phyloP scores from a whole-genome alignment of 768 basidiomycete genomes.

The Amanita jacksonii region DNA sequence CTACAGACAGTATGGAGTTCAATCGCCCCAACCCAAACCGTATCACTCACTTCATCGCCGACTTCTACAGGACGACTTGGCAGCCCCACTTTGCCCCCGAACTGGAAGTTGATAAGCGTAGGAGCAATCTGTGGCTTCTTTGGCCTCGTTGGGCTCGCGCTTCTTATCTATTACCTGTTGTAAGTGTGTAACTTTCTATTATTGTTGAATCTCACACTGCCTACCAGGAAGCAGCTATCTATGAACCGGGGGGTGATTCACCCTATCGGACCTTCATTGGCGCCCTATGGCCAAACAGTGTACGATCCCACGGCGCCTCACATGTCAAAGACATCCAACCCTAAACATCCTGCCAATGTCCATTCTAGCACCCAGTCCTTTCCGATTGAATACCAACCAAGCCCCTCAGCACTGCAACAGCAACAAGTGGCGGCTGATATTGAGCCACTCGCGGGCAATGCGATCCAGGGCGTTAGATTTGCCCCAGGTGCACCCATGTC shows the following conservation, averaged over 20 bases:
- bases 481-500: no score
- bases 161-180: conserved; percentile 19
- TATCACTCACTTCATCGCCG: no score
- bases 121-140: conserved; percentile 19
- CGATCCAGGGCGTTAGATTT: neutral
- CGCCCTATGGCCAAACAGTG: conserved; percentile 47
- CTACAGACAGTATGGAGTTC: no score
- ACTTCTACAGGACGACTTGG: no score
- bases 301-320: conserved; percentile 24
- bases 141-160: conserved; percentile 15
- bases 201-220: no score
- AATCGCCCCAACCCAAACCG: no score
- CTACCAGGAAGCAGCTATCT: no score
- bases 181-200: conserved; percentile 10
- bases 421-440: neutral
- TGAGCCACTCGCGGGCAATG: neutral
- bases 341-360: conserved; percentile 14
- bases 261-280: conserved; percentile 8
- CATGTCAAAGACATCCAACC: conserved; percentile 25
- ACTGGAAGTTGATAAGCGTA: conserved; percentile 17
- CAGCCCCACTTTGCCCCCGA: no score
- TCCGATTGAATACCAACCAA: no score
- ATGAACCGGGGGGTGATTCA: no score
- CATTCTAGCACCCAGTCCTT: no score
- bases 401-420: neutral